Base-by-base conservation (phyloP, 73 alveolate genomes). In the Paramecium bursaria region DNA sequence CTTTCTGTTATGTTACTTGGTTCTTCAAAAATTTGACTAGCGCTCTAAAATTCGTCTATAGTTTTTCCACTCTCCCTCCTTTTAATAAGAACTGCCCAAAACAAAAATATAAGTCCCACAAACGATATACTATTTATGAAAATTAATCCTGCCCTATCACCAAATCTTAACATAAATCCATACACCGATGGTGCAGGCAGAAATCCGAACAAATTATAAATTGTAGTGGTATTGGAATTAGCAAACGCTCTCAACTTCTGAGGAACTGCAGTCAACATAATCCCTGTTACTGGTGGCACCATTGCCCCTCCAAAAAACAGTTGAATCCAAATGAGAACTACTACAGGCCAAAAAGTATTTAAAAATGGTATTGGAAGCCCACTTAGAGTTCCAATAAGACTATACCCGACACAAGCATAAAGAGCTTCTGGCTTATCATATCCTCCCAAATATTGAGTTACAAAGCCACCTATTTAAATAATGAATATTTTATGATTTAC, bases 151-250 rank as follows among this genome's bases (percentile, higher is more conserved):
- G 93, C 90, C 46, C 74, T 48, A 50, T 88, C 61, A 29, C 87
- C 49, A 26, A 87, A 85, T 48, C 73, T 31, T 53, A 31, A 53
- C 44, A 79, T 31, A 44, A 91, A 57, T 46, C 99, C 99, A 89
- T 96, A 96, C 29, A 96, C 61, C 86, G 85, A 86, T 0, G 99
- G 99, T 2, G 98, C 94, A 21, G 99, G 99, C 22, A 96, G 73
- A 80, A 86, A 96, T 4, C 99, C 99, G 15, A 96, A 75, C 25
- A 96, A 77, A 87, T 96, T 96, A 74, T 96, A 90, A 33, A 85
- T 74, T 44, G 92, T 55, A 49, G 91, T 92, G 44, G 98, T 94
- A 42, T 93, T 85, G 23, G 98, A 93, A 87, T 96, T 96, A 6
- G 98, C 98, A 39, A 88, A 48, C 19, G 97, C 98, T 87, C 93